A percentile compares a stretch with the other conserved stretches of the same genome.
Evolutionary conservation across 176 grass and related monocot species (phyloP).

Genomic region (Phoenix roebelenii): DNA sequence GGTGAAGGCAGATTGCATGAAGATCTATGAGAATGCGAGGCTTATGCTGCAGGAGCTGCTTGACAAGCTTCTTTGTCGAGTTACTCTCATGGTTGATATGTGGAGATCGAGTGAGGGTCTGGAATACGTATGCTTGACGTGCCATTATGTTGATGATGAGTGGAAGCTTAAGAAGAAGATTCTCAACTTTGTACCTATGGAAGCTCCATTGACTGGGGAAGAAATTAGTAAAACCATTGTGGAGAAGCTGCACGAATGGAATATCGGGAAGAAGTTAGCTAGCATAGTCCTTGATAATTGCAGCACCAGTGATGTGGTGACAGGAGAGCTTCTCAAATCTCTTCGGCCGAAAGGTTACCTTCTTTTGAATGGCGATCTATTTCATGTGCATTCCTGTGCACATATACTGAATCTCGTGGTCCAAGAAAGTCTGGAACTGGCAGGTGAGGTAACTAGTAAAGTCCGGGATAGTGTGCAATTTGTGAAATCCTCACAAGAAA

Average conservation of each 20-base stretch:
- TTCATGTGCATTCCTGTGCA: conserved; percentile 58
- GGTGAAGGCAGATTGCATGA: conserved; percentile 85
- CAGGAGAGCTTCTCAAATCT: conserved; percentile 51
- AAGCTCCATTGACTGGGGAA: conserved; percentile 32
- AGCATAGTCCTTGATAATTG: conserved; percentile 82
- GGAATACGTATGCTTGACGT: conserved; percentile 79
- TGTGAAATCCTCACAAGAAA: conserved; percentile 78
- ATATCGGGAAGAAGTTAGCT: conserved; percentile 60
- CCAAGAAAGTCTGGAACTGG: conserved; percentile 66
- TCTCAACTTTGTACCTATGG: conserved; percentile 72
- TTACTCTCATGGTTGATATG: conserved; percentile 83
- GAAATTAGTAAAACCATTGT: conserved; percentile 52
- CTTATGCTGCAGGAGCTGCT: conserved; percentile 61
- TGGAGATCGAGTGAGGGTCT: conserved; percentile 65
- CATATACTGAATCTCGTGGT: conserved; percentile 75
- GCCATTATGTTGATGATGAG: conserved; percentile 85
- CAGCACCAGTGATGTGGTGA: conserved; percentile 39
- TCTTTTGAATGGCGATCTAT: conserved; percentile 61
- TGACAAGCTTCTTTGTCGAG: conserved; percentile 40
- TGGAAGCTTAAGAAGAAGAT: conserved; percentile 95
- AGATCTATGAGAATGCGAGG: conserved; percentile 64
- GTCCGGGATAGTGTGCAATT: conserved; percentile 59
- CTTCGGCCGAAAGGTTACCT: conserved; percentile 54
- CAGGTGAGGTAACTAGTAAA: conserved; percentile 44
- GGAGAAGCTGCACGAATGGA: conserved; percentile 70